These are phyloP conservation scores for Erythrobasidium yunnanense DNA, from an alignment of 768 basidiomycete species.

Conservation along the genomic window DNA sequence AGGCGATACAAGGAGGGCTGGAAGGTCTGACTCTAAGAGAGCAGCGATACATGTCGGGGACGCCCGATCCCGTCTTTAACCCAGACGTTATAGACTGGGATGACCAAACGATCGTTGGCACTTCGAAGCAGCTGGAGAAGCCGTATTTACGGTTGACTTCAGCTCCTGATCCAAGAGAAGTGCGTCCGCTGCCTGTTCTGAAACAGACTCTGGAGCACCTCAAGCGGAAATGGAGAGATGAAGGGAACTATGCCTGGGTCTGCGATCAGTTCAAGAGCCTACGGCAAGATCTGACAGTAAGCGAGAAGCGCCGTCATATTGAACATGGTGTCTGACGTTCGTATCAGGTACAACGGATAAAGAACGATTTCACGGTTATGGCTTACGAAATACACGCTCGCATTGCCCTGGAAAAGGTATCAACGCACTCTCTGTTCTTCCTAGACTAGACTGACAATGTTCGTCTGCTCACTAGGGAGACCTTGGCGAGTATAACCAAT, in stretches of 20 bases:
- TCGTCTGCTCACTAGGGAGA: conserved; percentile 55
- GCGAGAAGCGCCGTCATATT: conserved; percentile 38
- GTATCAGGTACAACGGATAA: conserved; percentile 86
- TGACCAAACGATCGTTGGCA: conserved; percentile 85
- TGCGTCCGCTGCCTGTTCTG: conserved; percentile 75
- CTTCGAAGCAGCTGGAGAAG: conserved; percentile 78
- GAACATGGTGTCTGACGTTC: not conserved
- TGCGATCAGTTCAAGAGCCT: conserved; percentile 97
- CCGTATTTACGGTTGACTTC: conserved; percentile 88
- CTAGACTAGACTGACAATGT: not conserved
- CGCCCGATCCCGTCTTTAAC: conserved; percentile 31
- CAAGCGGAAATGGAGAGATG: conserved; percentile 76
- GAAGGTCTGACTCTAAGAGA: conserved; percentile 37
- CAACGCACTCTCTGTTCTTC: conserved; percentile 38
- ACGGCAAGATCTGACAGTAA: conserved; percentile 90
- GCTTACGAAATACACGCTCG: conserved; percentile 98
- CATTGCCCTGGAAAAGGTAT: conserved; percentile 83
- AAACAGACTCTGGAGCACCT: conserved; percentile 74
- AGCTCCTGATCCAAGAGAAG: conserved; percentile 85
- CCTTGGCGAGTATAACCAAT: conserved; percentile 98
- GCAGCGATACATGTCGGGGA: conserved; percentile 7
- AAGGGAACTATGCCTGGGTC: conserved; percentile 71
- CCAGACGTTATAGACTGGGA: conserved; percentile 91
- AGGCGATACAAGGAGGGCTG: conserved; percentile 29
- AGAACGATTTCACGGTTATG: conserved; percentile 91